Base-by-base conservation (phyloP, 164 flowering plant genomes). In the Magnolia kwangsiensis region DNA sequence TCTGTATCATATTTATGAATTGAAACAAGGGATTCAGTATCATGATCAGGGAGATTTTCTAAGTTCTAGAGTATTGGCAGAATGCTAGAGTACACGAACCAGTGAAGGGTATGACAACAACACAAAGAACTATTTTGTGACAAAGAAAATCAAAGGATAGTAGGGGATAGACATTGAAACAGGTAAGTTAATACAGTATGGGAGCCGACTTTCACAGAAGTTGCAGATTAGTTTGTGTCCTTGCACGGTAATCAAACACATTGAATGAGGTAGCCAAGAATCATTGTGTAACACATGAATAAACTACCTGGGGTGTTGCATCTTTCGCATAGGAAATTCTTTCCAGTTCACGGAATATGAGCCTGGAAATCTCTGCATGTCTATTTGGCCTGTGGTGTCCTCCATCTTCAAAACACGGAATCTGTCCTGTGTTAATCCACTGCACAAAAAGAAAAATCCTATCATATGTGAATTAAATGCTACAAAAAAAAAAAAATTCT, bases 361-460 rank as follows among this genome's bases (percentile, higher is more conserved):
- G 85, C 87, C 96, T 90, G 50, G 99, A 92, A 81, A 95, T 95
- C 87, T 93, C 98, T 75, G 99, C 99, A 90, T 95, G 99, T 84
- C 88, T 90, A 81, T 88, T 95, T 75, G 99, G 99, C 67, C 99
- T 84, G 77, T 88, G 96, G 87, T 95, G 99, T 76, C 99, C 98
- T 77, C 99, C 99, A 81, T 78, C 99, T 80, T 95, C 98, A 80
- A 88, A 95, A 84, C 99, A 95, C 29, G 99, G 96, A 79, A 95
- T 91, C 82, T 95, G 96, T 21, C 99, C 99, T 19, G 90, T 95
- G 84, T 95, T 93, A 84, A 95, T 93, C 99, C 98, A 95, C 99
- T 95, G 87, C 86, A 87, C 19, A 75, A 71, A 74, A 55, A 23
- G 37, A 18, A 20, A 67, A 67, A 29, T 64, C 10, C 7, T 67